Evolutionary conservation across 2,329 filamentous ascomycete genomes (phyloP).

Genomic region (Xylariaceae sp.): DNA sequence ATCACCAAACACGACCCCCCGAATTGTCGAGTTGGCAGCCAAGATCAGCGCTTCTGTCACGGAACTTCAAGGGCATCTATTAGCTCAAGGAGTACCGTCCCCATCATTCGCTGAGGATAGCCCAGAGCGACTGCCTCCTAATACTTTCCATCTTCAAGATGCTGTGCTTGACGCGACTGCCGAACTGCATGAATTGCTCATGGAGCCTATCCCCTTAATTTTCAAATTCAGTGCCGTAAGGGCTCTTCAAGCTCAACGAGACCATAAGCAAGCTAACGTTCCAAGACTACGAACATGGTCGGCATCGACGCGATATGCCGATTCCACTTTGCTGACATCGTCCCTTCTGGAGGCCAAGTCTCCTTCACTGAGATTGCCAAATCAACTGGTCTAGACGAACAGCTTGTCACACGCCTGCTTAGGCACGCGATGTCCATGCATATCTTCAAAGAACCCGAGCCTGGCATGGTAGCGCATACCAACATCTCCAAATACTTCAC

Average conservation of each 20-base stretch:
- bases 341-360: constrained; percentile 35
- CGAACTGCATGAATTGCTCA: constrained; percentile 42
- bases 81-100: constrained; percentile 24
- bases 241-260: no score
- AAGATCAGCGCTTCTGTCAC: constrained; percentile 26
- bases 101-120: constrained; percentile 30
- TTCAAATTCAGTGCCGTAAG: constrained; percentile 32
- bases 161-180: constrained; percentile 33
- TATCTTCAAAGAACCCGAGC: constrained; percentile 40
- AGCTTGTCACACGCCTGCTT: constrained; percentile 36
- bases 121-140: constrained; percentile 24
- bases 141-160: constrained; percentile 23
- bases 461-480: constrained; percentile 42
- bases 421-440: constrained; percentile 41
- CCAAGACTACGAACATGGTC: constrained; percentile 26
- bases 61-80: constrained; percentile 23
- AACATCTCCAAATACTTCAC: constrained; percentile 31
- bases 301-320: constrained; percentile 37
- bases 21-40: constrained; percentile 24
- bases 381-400: constrained; percentile 30
- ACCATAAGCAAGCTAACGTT: constrained; percentile 22
- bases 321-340: constrained; percentile 35
- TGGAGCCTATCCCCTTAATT: constrained; percentile 56
- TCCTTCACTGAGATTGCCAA: constrained; percentile 30
- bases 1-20: constrained; percentile 5